These are phyloP conservation scores for Phytopythium aichiense DNA, from an alignment of 352 stramenopile species.

Conservation along the genomic window DNA sequence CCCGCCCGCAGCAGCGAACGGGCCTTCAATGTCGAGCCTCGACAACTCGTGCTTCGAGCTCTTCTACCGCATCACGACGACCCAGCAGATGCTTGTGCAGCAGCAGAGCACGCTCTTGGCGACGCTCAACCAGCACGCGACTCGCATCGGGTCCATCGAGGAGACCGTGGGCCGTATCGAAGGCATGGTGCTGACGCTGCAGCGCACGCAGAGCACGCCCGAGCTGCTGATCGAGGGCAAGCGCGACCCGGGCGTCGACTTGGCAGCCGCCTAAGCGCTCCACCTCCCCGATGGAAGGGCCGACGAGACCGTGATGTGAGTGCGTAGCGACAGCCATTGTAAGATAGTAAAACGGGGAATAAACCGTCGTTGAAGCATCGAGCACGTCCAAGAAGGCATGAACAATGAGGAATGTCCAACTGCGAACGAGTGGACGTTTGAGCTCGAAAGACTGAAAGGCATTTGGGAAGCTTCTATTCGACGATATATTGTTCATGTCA, in stretches of 20 bases:
- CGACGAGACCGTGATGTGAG: not conserved
- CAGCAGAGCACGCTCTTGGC: slow-evolving; percentile 41
- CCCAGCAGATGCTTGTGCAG: slow-evolving; percentile 57
- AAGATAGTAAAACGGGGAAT: not conserved
- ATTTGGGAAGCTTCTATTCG: no score
- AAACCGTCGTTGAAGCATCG: not conserved
- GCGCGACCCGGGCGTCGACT: not conserved
- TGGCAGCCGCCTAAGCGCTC: not conserved
- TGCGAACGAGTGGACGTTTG: no score
- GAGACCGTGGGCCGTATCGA: slow-evolving; percentile 42
- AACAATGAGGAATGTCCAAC: no score
- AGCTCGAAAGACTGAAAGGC: not conserved
- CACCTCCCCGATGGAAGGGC: slow-evolving; percentile 3
- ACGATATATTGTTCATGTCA: no score
- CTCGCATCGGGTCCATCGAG: slow-evolving; percentile 51
- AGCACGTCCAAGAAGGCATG: no score
- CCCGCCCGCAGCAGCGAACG: not conserved
- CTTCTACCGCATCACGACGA: slow-evolving; percentile 56
- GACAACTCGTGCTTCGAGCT: slow-evolving; percentile 44
- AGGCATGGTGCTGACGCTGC: slow-evolving; percentile 26
- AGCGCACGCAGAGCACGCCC: slow-evolving; percentile 18
- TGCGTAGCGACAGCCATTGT: not conserved
- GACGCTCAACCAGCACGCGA: slow-evolving; percentile 42
- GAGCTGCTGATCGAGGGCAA: slow-evolving; percentile 4
- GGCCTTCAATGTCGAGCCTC: slow-evolving; percentile 8